Evolutionary conservation across 352 stramenopile species (phyloP).

Genomic region (Phytopythium ostracodes): DNA sequence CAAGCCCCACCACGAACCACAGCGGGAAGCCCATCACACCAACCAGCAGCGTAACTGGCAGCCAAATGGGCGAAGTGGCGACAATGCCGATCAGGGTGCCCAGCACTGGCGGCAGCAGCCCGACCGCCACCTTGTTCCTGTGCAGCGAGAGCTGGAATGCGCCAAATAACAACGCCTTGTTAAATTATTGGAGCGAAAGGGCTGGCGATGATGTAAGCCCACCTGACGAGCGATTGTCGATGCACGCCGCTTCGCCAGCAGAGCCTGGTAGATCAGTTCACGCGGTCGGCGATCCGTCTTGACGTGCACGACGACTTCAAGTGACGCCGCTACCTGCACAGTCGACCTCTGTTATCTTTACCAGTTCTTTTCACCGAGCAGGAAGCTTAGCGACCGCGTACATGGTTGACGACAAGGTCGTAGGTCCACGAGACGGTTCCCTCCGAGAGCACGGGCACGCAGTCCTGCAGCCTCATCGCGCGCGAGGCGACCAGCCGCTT

Average conservation of each 20-base stretch:
- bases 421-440: conserved; percentile 39
- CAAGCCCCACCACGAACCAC: conserved; percentile 49
- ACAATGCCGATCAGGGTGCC: conserved; percentile 42
- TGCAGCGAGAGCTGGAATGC: conserved; percentile 42
- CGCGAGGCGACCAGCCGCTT: conserved; percentile 27
- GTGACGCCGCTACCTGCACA: not conserved
- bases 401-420: conserved; percentile 22
- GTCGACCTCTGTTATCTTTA: not conserved
- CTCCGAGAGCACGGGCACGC: conserved; percentile 43
- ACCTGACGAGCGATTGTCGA: conserved; percentile 40
- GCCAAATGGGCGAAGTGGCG: conserved; percentile 48
- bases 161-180: not conserved
- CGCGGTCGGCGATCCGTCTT: conserved; percentile 42
- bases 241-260: conserved; percentile 36
- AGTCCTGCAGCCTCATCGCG: conserved; percentile 35
- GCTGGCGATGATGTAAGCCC: not conserved
- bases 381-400: conserved; percentile 7
- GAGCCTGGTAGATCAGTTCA: conserved; percentile 30
- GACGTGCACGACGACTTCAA: conserved; percentile 32
- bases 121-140: conserved; percentile 49
- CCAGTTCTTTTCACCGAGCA: not conserved
- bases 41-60: conserved; percentile 49
- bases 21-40: conserved; percentile 54
- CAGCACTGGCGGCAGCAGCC: conserved; percentile 39
- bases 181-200: not conserved